Base-by-base conservation (phyloP, 2,329 filamentous ascomycete species). In the Penicillium palitans region DNA sequence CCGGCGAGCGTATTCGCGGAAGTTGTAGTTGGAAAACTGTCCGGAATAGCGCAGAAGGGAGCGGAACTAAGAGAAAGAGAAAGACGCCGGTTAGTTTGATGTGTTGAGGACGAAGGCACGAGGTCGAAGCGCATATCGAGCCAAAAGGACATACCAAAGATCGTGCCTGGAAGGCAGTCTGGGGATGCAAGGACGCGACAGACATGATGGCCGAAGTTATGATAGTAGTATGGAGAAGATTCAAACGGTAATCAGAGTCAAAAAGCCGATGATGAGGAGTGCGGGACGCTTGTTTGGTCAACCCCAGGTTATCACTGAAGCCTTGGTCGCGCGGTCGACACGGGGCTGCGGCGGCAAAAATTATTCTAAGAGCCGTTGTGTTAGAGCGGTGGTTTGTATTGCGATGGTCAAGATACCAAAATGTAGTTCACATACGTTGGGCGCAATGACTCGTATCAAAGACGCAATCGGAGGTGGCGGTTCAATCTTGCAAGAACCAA, bases 11-110 rank as follows among this genome's bases (percentile, higher is more conserved):
- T 99, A 99, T 76, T 97, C 93, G 79, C 95, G 87, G 83, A 97
- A 99, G 80, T 98, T 99, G 82, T 98, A 99, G 67, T 90, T 87
- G 62, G 91, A 86, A 77, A 99, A 98, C 72, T 96, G 90, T 61
- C 84, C 83, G 62, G 91, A 87, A 76, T 95, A 90, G 68, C 93
- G 90, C 70, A 98, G 82, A 69, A 99, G 82, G 71, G 93, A 93
- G 66, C 95, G 93, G 79, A 96, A 98, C 93, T 96, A 63, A 52
- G 35, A 3, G 50, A 24, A 15, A 15, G 8, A 12, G 24, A 45
- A 7, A 31, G 1, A 6, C 9, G 7, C 7, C 6, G 10, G 35
- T 64, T 55, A 63, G 56, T n/a, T 19, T 15, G 3, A 13, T 39
- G 42, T 29, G 7, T 42, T 37, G 21, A 40, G 17, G 17, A 33